A percentile compares a stretch with the other conserved stretches of the same genome.
phyloP scores from a whole-genome alignment of 108 stramenopile genomes.

The Skeletonema tropicum region DNA sequence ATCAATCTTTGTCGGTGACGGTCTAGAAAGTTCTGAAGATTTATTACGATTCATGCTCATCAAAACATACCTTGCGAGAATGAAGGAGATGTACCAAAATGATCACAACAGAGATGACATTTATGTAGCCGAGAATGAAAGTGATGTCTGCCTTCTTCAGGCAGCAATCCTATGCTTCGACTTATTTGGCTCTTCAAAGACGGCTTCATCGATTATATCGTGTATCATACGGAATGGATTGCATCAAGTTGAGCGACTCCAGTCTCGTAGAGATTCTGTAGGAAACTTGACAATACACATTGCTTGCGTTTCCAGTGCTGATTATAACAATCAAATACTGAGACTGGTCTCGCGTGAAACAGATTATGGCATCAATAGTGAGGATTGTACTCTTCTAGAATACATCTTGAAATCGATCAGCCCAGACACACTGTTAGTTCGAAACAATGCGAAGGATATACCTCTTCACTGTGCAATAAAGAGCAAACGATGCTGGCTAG shows the following conservation, averaged over 20 bases:
- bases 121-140: neutral
- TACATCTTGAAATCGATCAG: neutral
- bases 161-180: slow-evolving; percentile 21
- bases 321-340: slow-evolving; percentile 14
- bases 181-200: slow-evolving; percentile 12
- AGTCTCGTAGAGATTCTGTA: neutral
- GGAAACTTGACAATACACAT: slow-evolving; percentile 30
- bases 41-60: slow-evolving; percentile 18
- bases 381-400: slow-evolving; percentile 29
- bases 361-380: slow-evolving; percentile 23
- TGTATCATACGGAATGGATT: slow-evolving; percentile 12
- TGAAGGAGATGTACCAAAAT: neutral
- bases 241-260: slow-evolving; percentile 1
- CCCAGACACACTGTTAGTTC: neutral
- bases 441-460: slow-evolving; percentile 13
- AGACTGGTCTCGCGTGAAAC: slow-evolving; percentile 15
- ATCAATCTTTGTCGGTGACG: slow-evolving; percentile 14
- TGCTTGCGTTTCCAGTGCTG: slow-evolving; percentile 7
- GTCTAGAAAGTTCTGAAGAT: slow-evolving; percentile 15
- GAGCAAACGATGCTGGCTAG: slow-evolving; percentile 11
- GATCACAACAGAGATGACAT: neutral
- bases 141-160: slow-evolving; percentile 22
- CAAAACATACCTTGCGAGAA: slow-evolving; percentile 12
- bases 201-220: slow-evolving; percentile 15
- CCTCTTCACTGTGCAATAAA: slow-evolving; percentile 33